Evolutionary conservation across 2,329 filamentous ascomycete genomes (phyloP), one percentile per base, ranked within the genome.

Genomic region (Pseudocercospora musae): DNA sequence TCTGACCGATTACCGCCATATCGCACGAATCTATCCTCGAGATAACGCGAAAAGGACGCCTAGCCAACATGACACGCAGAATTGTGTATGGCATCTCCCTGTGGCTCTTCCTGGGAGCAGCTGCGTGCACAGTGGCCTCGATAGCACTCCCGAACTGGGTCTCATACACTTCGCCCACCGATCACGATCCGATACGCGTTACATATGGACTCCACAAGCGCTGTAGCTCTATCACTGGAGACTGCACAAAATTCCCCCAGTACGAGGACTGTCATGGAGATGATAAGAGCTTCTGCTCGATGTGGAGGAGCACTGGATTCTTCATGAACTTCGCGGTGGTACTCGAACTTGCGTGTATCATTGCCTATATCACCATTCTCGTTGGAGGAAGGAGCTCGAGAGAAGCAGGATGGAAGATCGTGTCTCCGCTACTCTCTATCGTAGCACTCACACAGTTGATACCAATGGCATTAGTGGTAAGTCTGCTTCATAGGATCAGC

Each of bases 241-340:
- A 75, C 65, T 93, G 90, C 76, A 80, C 81, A 23, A 78, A 80
- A 31, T 95, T 92, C 75, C 91, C 91, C 3, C 81, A 83, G 66
- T 79, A 84, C 58, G 81, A 85, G 60, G 87, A 91, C 74, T 94
- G 91, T 77, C 79, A 80, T 59, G 84, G 82, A 69, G 84, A 86
- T 57, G 85, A 88, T 69, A 83, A 86, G 57, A 86, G 87, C 72
- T 97, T 98, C 78, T 98, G 95, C 81, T 89, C 87, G 70, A 89
- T 96, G 84, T 99, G 94, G 94, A 85, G 90, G 62, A 91, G 87
- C 25, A 87, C 92, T 37, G 92, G 91, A 23, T 98, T 97, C 78
- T 78, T 96, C 67, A 92, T 96, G 80, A 90, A 88, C 57, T 90
- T 97, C 70, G 85, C 90, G 7, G 85, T 92, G 40, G 87, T 96